These are phyloP conservation scores for Quercus variabilis DNA, from an alignment of 306 rosid species.

Conservation along the genomic window DNA sequence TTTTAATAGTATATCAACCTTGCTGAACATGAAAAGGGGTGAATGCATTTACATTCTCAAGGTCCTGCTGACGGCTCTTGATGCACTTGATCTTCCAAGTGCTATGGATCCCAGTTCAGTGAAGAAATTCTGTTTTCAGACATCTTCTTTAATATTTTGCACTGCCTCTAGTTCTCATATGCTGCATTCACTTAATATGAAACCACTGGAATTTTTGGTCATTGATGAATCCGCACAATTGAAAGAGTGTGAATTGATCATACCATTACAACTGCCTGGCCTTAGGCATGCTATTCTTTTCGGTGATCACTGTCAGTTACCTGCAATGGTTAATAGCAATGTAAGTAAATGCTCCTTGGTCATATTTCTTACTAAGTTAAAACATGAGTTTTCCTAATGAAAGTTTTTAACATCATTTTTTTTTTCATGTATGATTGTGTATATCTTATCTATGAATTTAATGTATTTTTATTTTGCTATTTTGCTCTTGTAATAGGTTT, in stretches of 20 bases:
- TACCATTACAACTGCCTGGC: constrained; percentile 54
- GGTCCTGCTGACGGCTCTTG: constrained; percentile 36
- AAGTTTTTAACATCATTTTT: too few species aligned
- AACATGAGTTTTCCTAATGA: too few species aligned
- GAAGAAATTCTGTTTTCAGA: constrained; percentile 46
- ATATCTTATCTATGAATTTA: too few species aligned
- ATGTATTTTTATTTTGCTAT: not conserved
- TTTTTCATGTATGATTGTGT: too few species aligned
- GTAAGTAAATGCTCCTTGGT: constrained; percentile 29
- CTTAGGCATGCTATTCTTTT: constrained; percentile 63
- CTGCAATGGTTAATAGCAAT: constrained; percentile 63
- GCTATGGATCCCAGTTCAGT: constrained; percentile 8
- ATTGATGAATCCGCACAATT: constrained; percentile 85
- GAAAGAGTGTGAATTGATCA: constrained; percentile 69
- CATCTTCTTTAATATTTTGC: constrained; percentile 61
- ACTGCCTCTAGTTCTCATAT: constrained; percentile 64
- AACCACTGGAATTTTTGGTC: constrained; percentile 46
- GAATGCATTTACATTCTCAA: constrained; percentile 42
- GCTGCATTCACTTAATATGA: constrained; percentile 41
- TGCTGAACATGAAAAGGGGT: constrained; percentile 30
- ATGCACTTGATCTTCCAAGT: constrained; percentile 40
- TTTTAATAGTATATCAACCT: not conserved
- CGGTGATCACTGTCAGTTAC: constrained; percentile 79
- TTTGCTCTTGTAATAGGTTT: constrained; percentile 32
- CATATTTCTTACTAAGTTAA: not conserved